Evolutionary conservation across 768 basidiomycete species (phyloP).

Genomic region (Boletus subparvulus): DNA sequence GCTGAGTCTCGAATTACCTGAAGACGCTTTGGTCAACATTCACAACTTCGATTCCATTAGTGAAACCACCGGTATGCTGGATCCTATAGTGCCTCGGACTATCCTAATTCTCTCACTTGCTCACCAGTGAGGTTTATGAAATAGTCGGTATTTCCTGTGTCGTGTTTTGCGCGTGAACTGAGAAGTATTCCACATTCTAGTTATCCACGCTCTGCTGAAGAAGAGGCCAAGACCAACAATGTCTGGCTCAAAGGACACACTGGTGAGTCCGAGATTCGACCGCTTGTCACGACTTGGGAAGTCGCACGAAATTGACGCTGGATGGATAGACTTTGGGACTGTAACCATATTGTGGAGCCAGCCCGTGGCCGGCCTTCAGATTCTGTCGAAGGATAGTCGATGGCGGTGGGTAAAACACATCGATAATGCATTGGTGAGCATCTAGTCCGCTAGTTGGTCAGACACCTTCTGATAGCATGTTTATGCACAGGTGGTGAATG

Average conservation of each 20-base stretch:
- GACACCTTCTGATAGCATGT: not conserved
- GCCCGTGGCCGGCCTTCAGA: slow-evolving; percentile 58
- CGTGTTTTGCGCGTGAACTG: not conserved
- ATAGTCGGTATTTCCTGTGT: slow-evolving; percentile 42
- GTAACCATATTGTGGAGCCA: slow-evolving; percentile 62
- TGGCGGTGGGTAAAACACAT: slow-evolving; percentile 65
- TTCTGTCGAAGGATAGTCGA: slow-evolving; percentile 47
- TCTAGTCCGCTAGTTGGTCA: not conserved
- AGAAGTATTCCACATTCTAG: slow-evolving; percentile 25
- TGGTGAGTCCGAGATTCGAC: slow-evolving; percentile 30
- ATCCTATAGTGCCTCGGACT: not conserved
- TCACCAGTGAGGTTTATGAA: slow-evolving; percentile 61
- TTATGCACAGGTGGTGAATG: slow-evolving; percentile 53
- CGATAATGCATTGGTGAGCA: slow-evolving; percentile 52
- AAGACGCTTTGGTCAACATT: slow-evolving; percentile 47
- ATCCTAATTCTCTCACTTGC: not conserved
- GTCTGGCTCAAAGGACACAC: slow-evolving; percentile 67
- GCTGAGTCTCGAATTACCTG: slow-evolving; percentile 52
- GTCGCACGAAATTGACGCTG: not conserved
- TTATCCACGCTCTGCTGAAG: slow-evolving; percentile 49
- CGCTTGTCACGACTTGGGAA: too few species aligned
- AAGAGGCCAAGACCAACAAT: slow-evolving; percentile 50
- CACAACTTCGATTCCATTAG: slow-evolving; percentile 44
- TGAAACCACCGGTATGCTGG: slow-evolving; percentile 41
- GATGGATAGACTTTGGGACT: slow-evolving; percentile 46